phyloP scores from a whole-genome alignment of 345 rosid genomes.

The Acer campestre region DNA sequence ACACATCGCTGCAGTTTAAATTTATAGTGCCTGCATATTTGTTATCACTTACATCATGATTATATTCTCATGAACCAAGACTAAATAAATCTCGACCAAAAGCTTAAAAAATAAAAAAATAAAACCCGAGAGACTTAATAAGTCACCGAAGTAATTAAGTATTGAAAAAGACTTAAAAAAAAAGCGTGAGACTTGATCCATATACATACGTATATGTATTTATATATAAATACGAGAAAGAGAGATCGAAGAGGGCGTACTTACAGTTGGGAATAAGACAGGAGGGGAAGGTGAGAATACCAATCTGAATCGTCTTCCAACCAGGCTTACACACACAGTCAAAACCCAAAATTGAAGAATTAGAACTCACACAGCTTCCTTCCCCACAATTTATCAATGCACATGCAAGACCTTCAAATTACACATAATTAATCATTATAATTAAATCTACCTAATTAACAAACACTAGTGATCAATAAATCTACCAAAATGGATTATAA shows the following conservation, averaged over 20 bases:
- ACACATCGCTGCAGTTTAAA: conserved; percentile 36
- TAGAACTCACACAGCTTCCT: conserved; percentile 36
- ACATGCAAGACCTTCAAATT: conserved; percentile 14
- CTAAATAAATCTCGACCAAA: no score
- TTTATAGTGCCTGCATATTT: conserved; percentile 41
- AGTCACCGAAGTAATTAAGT: no score
- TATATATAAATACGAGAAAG: not conserved
- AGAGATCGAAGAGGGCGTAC: conserved; percentile 1
- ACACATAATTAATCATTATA: no score
- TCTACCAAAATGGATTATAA: no score
- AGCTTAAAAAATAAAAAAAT: no score
- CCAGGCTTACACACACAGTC: conserved; percentile 48
- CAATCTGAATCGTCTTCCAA: conserved; percentile 48
- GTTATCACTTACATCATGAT: not conserved
- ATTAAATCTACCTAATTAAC: no score
- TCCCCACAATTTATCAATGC: conserved; percentile 28
- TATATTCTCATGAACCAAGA: no score
- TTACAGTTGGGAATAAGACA: conserved; percentile 55
- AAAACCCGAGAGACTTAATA: no score
- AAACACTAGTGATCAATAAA: no score
- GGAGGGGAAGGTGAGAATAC: conserved; percentile 31
- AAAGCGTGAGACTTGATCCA: no score
- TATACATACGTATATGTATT: no score
- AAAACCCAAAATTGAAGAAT: conserved; percentile 18
- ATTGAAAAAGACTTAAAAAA: no score